Base-by-base conservation (phyloP, 495 filamentous ascomycete species). In the Polyplosphaeria fusca region DNA sequence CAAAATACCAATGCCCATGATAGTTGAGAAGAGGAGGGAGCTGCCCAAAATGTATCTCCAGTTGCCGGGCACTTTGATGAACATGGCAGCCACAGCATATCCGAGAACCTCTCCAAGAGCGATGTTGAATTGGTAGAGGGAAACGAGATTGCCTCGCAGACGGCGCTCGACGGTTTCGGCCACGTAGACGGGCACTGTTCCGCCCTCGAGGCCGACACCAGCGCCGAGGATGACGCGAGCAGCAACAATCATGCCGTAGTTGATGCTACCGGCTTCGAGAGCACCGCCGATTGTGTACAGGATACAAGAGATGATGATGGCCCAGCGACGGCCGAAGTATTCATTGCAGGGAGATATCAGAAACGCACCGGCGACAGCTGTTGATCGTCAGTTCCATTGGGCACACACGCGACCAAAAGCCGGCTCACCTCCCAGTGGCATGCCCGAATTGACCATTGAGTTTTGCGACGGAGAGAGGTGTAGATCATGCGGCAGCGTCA, bases 31-130 rank as follows among this genome's bases (percentile, higher is more conserved):
- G 49, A 84, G 62, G n/a, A 84, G 70, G 0, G 81, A 83, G 1
- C 79, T 81, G 5, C 82, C 82, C n/a, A 84, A 76, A 52, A 84
- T 84, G 58, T 79, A 85, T 24, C 82, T 74, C 82, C 82, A 85
- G 71, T 79, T 82, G 48, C 81, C 81, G 18, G 23, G 54, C 5
- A 85, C 79, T 35, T 72, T 70, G 55, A 83, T 68, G 61, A 84
- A 84, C 26, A 85, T 83, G 42, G 80, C 82, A 0, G 79, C 80
- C 12, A 83, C 76, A 13, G 77, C 82, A 57, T 83, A 84, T 11
- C 82, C 82, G 16, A 84, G 69, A 23, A 85, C 80, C 64, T 84
- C 79, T 41, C 82, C 82, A 0, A 85, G 66, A 0, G 81, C 81
- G 44, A 85, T 84, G 67, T 81, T 83, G 66, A 83, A 75, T 59